phyloP scores from a whole-genome alignment of 2,329 filamentous ascomycete species.

The Sporothrix luriei region DNA sequence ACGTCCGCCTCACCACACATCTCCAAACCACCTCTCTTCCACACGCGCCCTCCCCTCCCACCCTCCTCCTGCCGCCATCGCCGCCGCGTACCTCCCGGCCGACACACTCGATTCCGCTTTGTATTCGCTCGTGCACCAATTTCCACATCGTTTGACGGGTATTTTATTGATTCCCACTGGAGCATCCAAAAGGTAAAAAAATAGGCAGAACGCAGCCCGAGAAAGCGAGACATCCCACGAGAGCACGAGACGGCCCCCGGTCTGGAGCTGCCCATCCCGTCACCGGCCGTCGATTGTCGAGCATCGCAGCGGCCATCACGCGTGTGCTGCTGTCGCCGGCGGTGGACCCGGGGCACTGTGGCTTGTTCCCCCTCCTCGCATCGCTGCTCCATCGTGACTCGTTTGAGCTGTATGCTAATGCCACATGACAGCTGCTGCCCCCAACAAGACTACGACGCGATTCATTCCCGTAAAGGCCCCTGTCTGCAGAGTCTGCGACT shows the following conservation, averaged over 20 bases:
- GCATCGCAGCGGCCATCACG: not conserved
- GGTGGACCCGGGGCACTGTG: not conserved
- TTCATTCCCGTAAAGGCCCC: not conserved
- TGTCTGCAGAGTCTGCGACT: not conserved
- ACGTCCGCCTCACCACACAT: conserved; percentile 21
- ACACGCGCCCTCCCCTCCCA: conserved; percentile 2
- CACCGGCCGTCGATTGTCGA: not conserved
- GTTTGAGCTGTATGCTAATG: conserved; percentile 17
- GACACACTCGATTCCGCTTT: conserved; percentile 10
- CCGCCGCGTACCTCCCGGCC: not conserved
- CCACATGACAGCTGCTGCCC: not conserved
- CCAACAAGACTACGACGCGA: not conserved
- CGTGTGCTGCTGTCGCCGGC: not conserved
- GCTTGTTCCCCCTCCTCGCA: conserved; percentile 6
- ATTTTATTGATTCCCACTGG: conserved; percentile 21
- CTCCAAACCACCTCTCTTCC: conserved; percentile 16
- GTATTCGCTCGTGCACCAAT: not conserved
- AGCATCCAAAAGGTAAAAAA: conserved; percentile 23
- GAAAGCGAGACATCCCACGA: conserved; percentile 21
- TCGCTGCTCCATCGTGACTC: conserved; percentile 9
- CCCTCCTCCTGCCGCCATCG: conserved; percentile 17
- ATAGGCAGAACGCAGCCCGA: not conserved
- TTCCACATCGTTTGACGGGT: conserved; percentile 20
- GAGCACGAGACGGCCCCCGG: conserved; percentile 7
- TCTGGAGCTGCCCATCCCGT: not conserved